Evolutionary conservation across 31 red algal genomes (phyloP).

Genomic region (Asparagopsis taxiformis): DNA sequence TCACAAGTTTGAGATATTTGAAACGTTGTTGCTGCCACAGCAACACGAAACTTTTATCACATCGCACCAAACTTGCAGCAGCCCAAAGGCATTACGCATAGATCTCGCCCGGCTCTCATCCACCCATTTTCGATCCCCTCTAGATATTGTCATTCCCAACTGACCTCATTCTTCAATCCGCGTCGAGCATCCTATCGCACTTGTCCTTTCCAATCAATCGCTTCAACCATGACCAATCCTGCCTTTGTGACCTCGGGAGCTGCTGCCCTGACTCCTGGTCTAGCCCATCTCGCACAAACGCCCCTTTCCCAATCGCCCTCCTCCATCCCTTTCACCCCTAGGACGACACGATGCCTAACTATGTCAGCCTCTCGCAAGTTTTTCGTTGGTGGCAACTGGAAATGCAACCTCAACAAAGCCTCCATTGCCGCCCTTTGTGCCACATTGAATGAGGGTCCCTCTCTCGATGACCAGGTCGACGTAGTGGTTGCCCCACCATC

Average conservation of each 20-base stretch:
- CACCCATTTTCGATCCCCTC: slow-evolving; percentile 1
- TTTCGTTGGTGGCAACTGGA: slow-evolving; percentile 98
- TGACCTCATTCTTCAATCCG: too few relatives aligned
- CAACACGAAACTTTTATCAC: too few relatives aligned
- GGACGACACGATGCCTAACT: neutral
- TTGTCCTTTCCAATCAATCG: too few relatives aligned
- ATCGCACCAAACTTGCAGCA: too few relatives aligned
- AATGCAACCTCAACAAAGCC: slow-evolving; percentile 86
- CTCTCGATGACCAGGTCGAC: slow-evolving; percentile 52
- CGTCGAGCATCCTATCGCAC: too few relatives aligned
- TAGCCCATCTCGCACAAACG: slow-evolving; percentile 3
- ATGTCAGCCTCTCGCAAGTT: slow-evolving; percentile 64
- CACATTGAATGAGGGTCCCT: slow-evolving; percentile 64
- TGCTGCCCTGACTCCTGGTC: slow-evolving; percentile 3
- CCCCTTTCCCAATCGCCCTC: neutral
- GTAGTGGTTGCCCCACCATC: slow-evolving; percentile 79
- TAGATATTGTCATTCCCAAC: too few relatives aligned
- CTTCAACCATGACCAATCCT: neutral
- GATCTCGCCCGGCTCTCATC: too few relatives aligned
- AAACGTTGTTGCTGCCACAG: too few relatives aligned
- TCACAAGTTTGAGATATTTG: too few relatives aligned
- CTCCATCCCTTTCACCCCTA: neutral
- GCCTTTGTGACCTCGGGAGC: slow-evolving; percentile 41
- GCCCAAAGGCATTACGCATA: too few relatives aligned
- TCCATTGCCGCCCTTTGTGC: slow-evolving; percentile 53